These are phyloP conservation scores for Cytospora schulzeri DNA, from an alignment of 2,329 filamentous ascomycete genomes.

Conservation along the genomic window DNA sequence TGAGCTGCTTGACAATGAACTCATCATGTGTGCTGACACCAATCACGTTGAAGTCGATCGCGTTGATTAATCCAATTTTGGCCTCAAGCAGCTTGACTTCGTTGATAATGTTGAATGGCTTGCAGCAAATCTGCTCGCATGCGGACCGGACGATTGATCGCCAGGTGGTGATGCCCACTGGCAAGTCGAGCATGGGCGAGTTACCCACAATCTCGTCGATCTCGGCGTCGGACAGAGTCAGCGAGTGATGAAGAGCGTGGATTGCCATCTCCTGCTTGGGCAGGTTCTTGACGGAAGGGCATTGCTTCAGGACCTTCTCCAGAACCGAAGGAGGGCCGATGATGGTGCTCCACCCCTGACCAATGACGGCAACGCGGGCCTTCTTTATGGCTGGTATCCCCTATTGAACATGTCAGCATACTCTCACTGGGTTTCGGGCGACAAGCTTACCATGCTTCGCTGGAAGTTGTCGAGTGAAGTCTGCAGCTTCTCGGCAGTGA, in stretches of 20 bases:
- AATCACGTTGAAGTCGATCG: slow-evolving; percentile 16
- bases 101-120: slow-evolving; percentile 21
- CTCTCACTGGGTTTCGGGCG: background rate
- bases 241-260: slow-evolving; percentile 20
- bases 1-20: slow-evolving; percentile 19
- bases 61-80: background rate
- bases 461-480: slow-evolving; percentile 16
- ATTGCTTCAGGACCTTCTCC: slow-evolving; percentile 23
- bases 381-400: slow-evolving; percentile 23
- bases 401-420: background rate
- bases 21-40: slow-evolving; percentile 18
- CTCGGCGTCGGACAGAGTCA: slow-evolving; percentile 19
- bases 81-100: slow-evolving; percentile 14
- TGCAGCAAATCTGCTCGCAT: slow-evolving; percentile 20
- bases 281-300: slow-evolving; percentile 21
- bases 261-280: slow-evolving; percentile 24
- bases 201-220: slow-evolving; percentile 16
- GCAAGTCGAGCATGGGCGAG: slow-evolving; percentile 15
- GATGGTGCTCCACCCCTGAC: slow-evolving; percentile 22
- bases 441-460: slow-evolving; percentile 15
- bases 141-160: slow-evolving; percentile 9
- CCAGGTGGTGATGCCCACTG: slow-evolving; percentile 12
- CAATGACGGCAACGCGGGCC: slow-evolving; percentile 19
- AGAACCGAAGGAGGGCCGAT: slow-evolving; percentile 21
- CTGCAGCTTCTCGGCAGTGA: slow-evolving; percentile 22